Conservation (phyloP, 345 rosid genomes). For the Dipteronia sinensis region DNA sequence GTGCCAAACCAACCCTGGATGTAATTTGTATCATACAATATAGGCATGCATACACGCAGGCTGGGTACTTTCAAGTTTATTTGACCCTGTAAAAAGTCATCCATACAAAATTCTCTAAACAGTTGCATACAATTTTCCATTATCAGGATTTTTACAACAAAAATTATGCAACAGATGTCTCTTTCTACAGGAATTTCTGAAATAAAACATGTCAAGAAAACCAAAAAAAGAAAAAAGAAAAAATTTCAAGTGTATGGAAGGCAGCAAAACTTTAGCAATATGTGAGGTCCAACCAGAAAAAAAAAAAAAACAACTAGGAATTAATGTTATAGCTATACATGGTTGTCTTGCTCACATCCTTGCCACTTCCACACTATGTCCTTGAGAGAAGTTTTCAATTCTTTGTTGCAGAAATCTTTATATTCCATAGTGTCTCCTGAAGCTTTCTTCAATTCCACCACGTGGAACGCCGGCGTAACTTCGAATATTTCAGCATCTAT, state of each 20-base stretch:
- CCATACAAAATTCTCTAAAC: not conserved
- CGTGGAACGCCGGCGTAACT: slow-evolving; percentile 66
- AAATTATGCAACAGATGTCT: not conserved
- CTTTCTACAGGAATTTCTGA: not conserved
- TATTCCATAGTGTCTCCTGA: slow-evolving; percentile 86
- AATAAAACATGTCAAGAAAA: not conserved
- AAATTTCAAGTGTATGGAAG: not conserved
- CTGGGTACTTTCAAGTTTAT: not conserved
- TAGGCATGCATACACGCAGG: not conserved
- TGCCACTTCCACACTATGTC: slow-evolving; percentile 96
- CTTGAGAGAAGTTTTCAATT: slow-evolving; percentile 70
- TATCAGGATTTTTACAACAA: not conserved
- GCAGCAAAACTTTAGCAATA: not conserved
- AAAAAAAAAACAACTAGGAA: not conserved
- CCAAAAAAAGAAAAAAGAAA: not conserved
- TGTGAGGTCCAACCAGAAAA: not conserved
- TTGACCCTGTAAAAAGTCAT: not conserved
- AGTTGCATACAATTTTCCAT: not conserved
- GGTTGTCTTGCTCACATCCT: slow-evolving; percentile 38
- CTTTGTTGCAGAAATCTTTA: slow-evolving; percentile 57
- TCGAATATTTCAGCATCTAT: slow-evolving; percentile 78
- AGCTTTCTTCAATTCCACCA: slow-evolving; percentile 77
- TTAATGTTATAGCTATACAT: not conserved
- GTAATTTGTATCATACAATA: not conserved
- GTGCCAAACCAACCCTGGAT: too few species aligned